Base-by-base conservation (phyloP, 2,329 filamentous ascomycete genomes). In the Paecilomyces niveus region DNA sequence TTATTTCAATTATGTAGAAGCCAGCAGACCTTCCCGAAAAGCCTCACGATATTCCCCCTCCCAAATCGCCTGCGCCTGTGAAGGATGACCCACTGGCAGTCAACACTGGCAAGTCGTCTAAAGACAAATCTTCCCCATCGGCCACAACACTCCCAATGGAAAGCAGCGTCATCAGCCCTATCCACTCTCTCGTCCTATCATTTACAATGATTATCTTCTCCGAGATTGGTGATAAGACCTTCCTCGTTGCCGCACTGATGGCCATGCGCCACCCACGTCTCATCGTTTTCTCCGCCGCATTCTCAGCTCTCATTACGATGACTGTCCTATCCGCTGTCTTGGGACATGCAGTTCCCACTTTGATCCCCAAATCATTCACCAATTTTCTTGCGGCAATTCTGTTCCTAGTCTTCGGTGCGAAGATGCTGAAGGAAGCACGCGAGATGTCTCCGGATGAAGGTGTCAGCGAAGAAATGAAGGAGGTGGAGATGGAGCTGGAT, bases 191-290 rank as follows among this genome's bases (percentile, higher is more conserved):
- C 69, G 70, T 96, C 11, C 86, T 97, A 32, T 96, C 94, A 15
- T 86, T 97, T 60, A 93, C 92, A 59, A 99, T 97, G 94, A 99
- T 99, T 68, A 80, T 97, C 62, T 89, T 97, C 67, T 97, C 93
- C 53, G 94, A 99, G 74, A 86, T 99, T 67, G 94, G 94, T 63
- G 94, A 99, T 83, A 99, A 99, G 79, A 99, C 94, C 0, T 99
- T 99, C 80, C 83, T 99, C 51, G 91, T 99, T 22, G 94, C 94
- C 6, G 93, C 92, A 7, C 84, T 99, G 18, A 99, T 99, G 94
- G 94, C 94, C 11, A 99, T 99, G 94, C 94, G 96, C 72, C 93
- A 99, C 69, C 89, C 94, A 62, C 88, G 94, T 56, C 80, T 96
- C 63, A 83, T 97, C 11, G 94, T 99, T 61, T 99, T 99, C 77